Conservation (phyloP, 2,329 filamentous ascomycete genomes). For the Pezicula rhizophila region DNA sequence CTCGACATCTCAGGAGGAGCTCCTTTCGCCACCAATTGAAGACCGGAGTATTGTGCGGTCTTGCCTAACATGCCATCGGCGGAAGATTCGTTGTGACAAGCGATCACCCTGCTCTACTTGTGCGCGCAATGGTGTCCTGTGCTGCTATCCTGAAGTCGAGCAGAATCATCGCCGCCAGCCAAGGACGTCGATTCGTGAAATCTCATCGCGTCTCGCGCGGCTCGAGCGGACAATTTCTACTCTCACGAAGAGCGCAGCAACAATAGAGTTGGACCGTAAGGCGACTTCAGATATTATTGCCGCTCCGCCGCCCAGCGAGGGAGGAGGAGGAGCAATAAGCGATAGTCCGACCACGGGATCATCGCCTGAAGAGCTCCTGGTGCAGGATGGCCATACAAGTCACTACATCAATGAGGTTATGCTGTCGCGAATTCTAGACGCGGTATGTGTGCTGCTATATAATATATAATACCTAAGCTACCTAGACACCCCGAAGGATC, state of each 20-base stretch:
- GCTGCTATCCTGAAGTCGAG: slow-evolving; percentile 1
- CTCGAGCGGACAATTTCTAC: background rate
- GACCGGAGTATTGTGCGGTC: background rate
- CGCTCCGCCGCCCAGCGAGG: too few species aligned
- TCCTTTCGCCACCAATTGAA: too few species aligned
- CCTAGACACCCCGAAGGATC: too few species aligned
- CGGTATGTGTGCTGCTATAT: background rate
- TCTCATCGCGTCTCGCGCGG: background rate
- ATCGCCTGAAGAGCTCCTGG: background rate
- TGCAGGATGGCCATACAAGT: background rate
- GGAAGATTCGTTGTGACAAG: slow-evolving; percentile 3
- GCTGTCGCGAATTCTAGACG: slow-evolving; percentile 1
- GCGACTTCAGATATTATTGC: background rate
- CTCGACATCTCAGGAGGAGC: too few species aligned
- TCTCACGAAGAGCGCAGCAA: background rate
- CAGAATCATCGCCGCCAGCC: background rate
- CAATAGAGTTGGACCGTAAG: background rate
- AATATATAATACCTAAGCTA: too few species aligned
- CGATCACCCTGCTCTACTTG: background rate
- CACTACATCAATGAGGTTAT: slow-evolving; percentile 2
- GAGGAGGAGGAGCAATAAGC: background rate
- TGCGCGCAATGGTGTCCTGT: background rate
- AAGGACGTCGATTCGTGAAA: background rate
- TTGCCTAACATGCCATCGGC: slow-evolving; percentile 1
- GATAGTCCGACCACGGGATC: background rate